Base-by-base conservation (phyloP, 768 basidiomycete genomes). In the Russula sp. region DNA sequence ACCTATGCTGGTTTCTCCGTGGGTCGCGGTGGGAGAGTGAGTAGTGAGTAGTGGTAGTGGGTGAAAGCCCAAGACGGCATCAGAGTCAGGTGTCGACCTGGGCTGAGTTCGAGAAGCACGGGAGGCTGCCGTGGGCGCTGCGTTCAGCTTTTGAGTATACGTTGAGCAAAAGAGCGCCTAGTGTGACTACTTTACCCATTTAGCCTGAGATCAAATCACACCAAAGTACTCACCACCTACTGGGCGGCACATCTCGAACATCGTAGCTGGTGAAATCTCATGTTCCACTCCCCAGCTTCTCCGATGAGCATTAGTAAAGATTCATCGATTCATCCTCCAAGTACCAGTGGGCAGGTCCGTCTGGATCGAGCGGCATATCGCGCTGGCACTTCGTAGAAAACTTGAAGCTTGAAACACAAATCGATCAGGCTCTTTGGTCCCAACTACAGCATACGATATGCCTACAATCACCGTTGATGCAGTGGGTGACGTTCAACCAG, bases 381-480 rank as follows among this genome's bases (percentile, higher is more conserved):
- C 52, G 32, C 9, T 52, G 28, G 28, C 30, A 34, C 20, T 34
- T 48, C 13, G 13, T 36, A 36, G 30, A 48, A 40, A 40, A 40
- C 38, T 40, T 40, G 38, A 18, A 40, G 38, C 38, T 40, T 5
- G 46, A 22, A n/a, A n/a, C 44, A 11, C 44, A 32, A 30, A n/a
- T 32, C n/a, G 57, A 36, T 42, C 26, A 42, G 20, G 13, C 11
- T 20, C 26, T n/a, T 7, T 26, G 2, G 38, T 7, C 9, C 22
- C 20, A 20, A 34, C 36, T 8, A 16, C 42, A 24, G 2, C 42
- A 5, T 16, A 62, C 53, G 3, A 63, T 32, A 80, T 79, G 77
- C 67, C 71, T 46, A 68, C 71, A 55, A 63, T 84, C 59, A 69
- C 71, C 56, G 82, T 84, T 38, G 81, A 83, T 72, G 84, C 83